Evolutionary conservation across 495 filamentous ascomycete genomes (phyloP).

Genomic region (Daldinia decipiens): DNA sequence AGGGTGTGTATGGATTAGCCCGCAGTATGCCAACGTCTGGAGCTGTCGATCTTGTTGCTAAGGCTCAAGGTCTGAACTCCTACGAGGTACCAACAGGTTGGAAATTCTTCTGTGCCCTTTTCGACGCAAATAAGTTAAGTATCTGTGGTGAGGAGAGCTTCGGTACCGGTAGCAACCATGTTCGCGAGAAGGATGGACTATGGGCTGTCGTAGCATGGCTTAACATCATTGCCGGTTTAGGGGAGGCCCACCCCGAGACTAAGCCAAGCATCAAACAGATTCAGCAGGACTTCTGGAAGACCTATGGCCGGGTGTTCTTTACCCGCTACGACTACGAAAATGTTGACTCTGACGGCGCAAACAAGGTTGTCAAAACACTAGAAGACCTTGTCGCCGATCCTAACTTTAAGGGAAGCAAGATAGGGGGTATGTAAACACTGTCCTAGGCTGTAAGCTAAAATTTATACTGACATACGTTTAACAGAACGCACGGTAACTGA

Average conservation of each 20-base stretch:
- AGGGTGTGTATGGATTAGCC: conserved; percentile 93
- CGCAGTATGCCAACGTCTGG: conserved; percentile 97
- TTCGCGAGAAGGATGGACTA: conserved; percentile 97
- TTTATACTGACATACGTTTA: conserved; percentile 11
- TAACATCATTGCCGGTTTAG: conserved; percentile 96
- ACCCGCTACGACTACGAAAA: conserved; percentile 98
- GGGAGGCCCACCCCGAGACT: conserved; percentile 76
- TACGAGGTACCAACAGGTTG: conserved; percentile 99
- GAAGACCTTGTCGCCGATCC: conserved; percentile 72
- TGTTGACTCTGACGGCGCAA: conserved; percentile 87
- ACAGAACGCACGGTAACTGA: conserved; percentile 80
- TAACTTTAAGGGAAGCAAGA: conserved; percentile 80
- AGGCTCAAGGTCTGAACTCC: conserved; percentile 88
- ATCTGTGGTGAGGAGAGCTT: conserved; percentile 99
- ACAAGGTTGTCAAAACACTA: conserved; percentile 83
- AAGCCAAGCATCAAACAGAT: conserved; percentile 92
- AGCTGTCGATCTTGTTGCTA: conserved; percentile 92
- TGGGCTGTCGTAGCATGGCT: conserved; percentile 98
- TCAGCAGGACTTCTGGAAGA: conserved; percentile 96
- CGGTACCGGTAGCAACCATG: conserved; percentile 98
- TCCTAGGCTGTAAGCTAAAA: background rate
- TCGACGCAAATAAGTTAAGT: conserved; percentile 96
- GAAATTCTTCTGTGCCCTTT: conserved; percentile 99
- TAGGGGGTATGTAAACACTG: conserved; percentile 65
- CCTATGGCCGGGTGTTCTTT: conserved; percentile 97